phyloP scores from a whole-genome alignment of 2,329 filamentous ascomycete species.

The Phyllosticta capitalensis region DNA sequence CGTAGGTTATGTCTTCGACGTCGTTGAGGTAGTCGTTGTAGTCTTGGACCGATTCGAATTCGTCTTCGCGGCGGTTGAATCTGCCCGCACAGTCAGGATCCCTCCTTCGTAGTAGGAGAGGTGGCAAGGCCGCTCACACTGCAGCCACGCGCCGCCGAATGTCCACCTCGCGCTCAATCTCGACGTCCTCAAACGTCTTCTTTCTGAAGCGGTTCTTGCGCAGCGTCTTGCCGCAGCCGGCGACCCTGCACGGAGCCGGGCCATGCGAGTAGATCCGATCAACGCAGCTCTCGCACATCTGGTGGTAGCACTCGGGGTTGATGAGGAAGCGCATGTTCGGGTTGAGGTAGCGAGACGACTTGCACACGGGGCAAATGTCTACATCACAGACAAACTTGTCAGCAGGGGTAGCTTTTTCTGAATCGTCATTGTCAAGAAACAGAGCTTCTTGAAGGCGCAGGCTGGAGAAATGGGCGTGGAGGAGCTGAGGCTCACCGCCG shows the following conservation, averaged over 20 bases:
- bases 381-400: slow-evolving; percentile 12
- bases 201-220: slow-evolving; percentile 74
- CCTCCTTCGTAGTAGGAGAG: background rate
- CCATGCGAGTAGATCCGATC: slow-evolving; percentile 88
- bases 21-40: slow-evolving; percentile 95
- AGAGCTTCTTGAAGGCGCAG: slow-evolving; percentile 15
- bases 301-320: slow-evolving; percentile 98
- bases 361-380: slow-evolving; percentile 95
- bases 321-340: slow-evolving; percentile 89
- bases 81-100: slow-evolving; percentile 34
- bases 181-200: slow-evolving; percentile 82
- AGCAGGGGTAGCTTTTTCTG: slow-evolving; percentile 3
- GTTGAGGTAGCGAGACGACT: slow-evolving; percentile 92
- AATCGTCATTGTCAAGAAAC: background rate
- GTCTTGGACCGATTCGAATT: slow-evolving; percentile 73
- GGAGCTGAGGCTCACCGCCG: slow-evolving; percentile 26
- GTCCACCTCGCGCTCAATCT: slow-evolving; percentile 87
- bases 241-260: slow-evolving; percentile 84
- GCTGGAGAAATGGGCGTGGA: slow-evolving; percentile 17
- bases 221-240: slow-evolving; percentile 77
- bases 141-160: slow-evolving; percentile 68
- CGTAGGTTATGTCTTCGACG: slow-evolving; percentile 83
- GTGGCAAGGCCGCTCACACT: slow-evolving; percentile 30
- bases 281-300: slow-evolving; percentile 95
- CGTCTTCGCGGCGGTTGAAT: slow-evolving; percentile 82